These are phyloP conservation scores for Diplosphaera chodatii DNA, from an alignment of 139 green algal species.

Conservation along the genomic window DNA sequence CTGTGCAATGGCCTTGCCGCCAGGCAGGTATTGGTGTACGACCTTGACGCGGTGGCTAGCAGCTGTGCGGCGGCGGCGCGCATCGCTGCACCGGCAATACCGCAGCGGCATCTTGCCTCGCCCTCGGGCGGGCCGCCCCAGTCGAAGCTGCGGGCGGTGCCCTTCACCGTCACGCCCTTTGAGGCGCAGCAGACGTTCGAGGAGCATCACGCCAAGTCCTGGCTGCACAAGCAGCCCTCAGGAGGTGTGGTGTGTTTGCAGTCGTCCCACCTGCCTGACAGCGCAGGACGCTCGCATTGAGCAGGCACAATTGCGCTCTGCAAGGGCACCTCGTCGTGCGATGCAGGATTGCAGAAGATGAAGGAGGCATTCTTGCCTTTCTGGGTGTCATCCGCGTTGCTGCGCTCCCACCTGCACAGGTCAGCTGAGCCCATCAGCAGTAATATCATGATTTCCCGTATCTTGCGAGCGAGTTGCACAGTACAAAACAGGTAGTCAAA, in stretches of 20 bases:
- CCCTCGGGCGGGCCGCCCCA: neutral
- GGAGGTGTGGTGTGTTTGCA: neutral
- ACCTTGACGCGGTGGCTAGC: no score
- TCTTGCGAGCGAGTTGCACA: no score
- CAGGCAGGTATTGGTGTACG: no score
- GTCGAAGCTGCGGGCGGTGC: neutral
- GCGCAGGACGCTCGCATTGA: no score
- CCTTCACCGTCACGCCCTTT: neutral
- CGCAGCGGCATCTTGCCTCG: neutral
- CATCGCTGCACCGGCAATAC: neutral
- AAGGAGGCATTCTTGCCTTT: conserved; percentile 11
- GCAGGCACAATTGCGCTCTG: no score
- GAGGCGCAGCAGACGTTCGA: neutral
- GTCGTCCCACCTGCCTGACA: no score
- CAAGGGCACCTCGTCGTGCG: no score
- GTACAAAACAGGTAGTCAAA: no score
- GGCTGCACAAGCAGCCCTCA: neutral
- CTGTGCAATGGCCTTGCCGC: no score
- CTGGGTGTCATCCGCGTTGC: neutral
- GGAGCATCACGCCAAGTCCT: neutral
- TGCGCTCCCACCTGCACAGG: neutral
- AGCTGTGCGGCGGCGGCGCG: no score
- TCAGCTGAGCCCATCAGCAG: neutral
- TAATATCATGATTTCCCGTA: no score
- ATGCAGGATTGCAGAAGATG: conserved; percentile 8